Evolutionary conservation across 208 protist species (phyloP).

Genomic region (Naegleria fowleri): DNA sequence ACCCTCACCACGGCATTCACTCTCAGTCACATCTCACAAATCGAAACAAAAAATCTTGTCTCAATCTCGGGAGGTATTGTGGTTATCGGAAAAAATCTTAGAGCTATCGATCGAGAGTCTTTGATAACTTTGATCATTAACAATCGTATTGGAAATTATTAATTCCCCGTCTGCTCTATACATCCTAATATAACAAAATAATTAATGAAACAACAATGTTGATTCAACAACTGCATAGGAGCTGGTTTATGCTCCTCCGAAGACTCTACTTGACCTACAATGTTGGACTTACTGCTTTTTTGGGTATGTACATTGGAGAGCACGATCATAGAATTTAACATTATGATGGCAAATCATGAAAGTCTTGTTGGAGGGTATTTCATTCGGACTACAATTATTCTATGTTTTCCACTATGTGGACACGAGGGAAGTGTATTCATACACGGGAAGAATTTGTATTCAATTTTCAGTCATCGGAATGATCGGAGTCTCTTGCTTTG

Average conservation of each 20-base stretch:
- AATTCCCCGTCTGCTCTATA: too few relatives aligned
- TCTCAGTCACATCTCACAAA: background rate
- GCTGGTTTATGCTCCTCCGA: background rate
- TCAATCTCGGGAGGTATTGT: too few relatives aligned
- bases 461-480: background rate
- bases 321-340: too few relatives aligned
- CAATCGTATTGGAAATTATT: too few relatives aligned
- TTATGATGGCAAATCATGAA: too few relatives aligned
- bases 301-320: background rate
- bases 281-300: background rate
- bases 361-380: background rate
- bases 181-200: background rate
- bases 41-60: too few relatives aligned
- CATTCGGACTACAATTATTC: background rate
- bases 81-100: too few relatives aligned
- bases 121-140: background rate
- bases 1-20: background rate
- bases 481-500: background rate
- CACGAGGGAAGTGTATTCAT: background rate
- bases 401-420: background rate
- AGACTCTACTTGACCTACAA: background rate
- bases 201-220: background rate
- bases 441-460: background rate
- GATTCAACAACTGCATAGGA: background rate
- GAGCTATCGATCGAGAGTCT: background rate